Percentiles rank a stretch among this genome's conserved stretches.
Evolutionary conservation across 108 stramenopile genomes (phyloP).

Genomic region (Nitzschia palea): DNA sequence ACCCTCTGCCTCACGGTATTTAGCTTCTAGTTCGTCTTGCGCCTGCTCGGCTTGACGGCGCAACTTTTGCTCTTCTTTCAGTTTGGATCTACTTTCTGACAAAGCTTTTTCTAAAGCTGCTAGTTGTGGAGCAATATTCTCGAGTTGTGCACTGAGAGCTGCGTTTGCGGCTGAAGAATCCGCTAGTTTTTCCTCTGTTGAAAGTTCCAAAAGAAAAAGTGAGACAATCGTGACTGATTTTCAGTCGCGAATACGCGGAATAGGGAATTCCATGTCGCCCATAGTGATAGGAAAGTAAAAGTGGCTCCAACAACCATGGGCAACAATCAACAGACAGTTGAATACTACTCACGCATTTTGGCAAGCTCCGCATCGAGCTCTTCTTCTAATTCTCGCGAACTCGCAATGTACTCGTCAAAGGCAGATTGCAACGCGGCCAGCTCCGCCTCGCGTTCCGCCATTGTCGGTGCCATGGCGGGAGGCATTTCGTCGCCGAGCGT

Average conservation of each 20-base stretch:
- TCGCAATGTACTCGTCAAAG: constrained; percentile 90
- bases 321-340: too few species aligned
- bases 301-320: too few species aligned
- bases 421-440: constrained; percentile 84
- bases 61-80: constrained; percentile 62
- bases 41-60: constrained; percentile 76
- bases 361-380: constrained; percentile 89
- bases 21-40: constrained; percentile 77
- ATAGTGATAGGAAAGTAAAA: not conserved
- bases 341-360: constrained; percentile 89
- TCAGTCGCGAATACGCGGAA: not conserved
- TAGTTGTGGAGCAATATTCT: constrained; percentile 83
- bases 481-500: constrained; percentile 27
- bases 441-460: constrained; percentile 84
- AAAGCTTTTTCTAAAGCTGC: constrained; percentile 72
- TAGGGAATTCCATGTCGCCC: not conserved
- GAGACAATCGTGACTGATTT: not conserved
- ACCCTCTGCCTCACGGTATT: constrained; percentile 70
- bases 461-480: constrained; percentile 36
- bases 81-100: constrained; percentile 54
- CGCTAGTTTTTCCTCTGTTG: constrained; percentile 76
- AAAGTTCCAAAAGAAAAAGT: not conserved
- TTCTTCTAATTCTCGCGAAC: constrained; percentile 82
- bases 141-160: constrained; percentile 79
- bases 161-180: constrained; percentile 82